Percentiles rank a stretch among this genome's conserved stretches.
Evolutionary conservation across 306 rosid species (phyloP).

Genomic region (Prunus kanzakura): DNA sequence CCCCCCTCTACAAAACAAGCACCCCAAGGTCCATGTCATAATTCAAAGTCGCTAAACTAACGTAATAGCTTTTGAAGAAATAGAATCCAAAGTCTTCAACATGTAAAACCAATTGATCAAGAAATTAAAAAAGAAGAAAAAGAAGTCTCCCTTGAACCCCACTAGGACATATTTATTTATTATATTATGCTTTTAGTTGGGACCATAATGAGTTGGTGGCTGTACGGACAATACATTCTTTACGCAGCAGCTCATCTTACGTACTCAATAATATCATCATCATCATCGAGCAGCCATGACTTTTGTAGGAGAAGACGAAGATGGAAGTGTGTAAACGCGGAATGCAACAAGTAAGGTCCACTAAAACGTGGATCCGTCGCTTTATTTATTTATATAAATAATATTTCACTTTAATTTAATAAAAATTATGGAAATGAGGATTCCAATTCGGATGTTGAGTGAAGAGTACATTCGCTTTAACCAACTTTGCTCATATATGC

Average conservation of each 20-base stretch:
- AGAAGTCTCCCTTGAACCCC: not conserved
- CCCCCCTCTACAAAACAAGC: no score
- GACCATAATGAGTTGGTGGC: not conserved
- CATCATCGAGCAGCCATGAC: not conserved
- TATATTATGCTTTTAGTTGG: not conserved
- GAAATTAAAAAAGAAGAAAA: no score
- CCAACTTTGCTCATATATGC: no score
- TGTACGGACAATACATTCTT: not conserved
- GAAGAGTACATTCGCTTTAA: no score
- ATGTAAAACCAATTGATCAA: not conserved
- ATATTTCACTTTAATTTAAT: no score
- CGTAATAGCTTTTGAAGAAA: not conserved
- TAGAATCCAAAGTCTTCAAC: not conserved
- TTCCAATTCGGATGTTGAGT: accelerated
- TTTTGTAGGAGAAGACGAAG: not conserved
- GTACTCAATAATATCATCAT: no score
- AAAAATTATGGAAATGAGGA: accelerated
- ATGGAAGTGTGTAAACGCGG: not conserved
- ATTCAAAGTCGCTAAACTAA: not conserved
- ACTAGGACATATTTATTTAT: not conserved
- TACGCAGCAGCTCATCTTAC: no score
- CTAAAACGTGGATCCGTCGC: not conserved
- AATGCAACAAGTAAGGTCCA: not conserved
- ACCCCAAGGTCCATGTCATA: no score
- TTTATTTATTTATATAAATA: no score